Evolutionary conservation across 2,329 filamentous ascomycete species (phyloP).

Genomic region (Penicillium psychrosexuale): DNA sequence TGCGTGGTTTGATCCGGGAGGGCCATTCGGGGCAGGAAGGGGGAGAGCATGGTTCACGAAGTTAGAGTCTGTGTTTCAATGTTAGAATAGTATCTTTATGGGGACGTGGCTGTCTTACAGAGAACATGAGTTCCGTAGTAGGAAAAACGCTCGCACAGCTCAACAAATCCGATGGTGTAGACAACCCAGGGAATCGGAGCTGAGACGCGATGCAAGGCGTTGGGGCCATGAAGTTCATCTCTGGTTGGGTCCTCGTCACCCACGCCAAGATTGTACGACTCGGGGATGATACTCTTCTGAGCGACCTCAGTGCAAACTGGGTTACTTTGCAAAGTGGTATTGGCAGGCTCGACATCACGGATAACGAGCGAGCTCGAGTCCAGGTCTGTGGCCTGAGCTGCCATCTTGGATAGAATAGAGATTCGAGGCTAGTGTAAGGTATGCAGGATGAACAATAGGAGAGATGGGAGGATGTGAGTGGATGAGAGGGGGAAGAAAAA

Average conservation of each 20-base stretch:
- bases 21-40: neutral
- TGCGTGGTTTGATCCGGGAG: neutral
- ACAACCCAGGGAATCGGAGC: conserved; percentile 59
- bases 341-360: neutral
- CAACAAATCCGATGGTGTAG: conserved; percentile 68
- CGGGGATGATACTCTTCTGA: neutral
- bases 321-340: neutral
- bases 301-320: neutral
- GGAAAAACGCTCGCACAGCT: conserved; percentile 72
- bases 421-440: neutral
- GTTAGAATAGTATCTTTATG: neutral
- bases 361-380: neutral
- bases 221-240: neutral
- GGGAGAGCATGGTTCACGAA: neutral
- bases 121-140: conserved; percentile 62
- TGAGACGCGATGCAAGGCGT: conserved; percentile 29
- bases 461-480: neutral
- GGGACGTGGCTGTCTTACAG: neutral
- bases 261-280: neutral
- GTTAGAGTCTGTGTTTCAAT: neutral
- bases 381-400: neutral
- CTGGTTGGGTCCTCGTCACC: neutral
- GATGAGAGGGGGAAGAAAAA: neutral
- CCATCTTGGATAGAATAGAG: neutral
- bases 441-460: neutral